Base-by-base conservation (phyloP, 164 flowering plant genomes). In the Protea cynaroides region DNA sequence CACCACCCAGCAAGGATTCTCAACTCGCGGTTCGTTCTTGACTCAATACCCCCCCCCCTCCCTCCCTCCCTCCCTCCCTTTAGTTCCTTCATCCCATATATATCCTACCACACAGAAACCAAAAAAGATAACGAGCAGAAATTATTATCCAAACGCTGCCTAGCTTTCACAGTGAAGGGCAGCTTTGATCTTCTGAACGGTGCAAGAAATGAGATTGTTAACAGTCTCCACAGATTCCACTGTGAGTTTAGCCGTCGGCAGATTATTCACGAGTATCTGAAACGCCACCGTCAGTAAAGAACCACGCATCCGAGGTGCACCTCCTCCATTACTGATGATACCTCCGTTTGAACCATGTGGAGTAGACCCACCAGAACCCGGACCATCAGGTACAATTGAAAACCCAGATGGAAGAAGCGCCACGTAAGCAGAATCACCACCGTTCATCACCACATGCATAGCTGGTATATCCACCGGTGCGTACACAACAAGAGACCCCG, bases 401-500 rank as follows among this genome's bases (percentile, higher is more conserved):
- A 90, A 90, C 1, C 98, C 97, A 0, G 98, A 94, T 0, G 98
- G 98, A 0, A 94, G 84, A 10, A 94, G 79, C 0, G 98, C 96
- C 74, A 94, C 97, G 69, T 85, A 90, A 2, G 97, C 91, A 0
- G 98, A 89, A 74, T 94, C 97, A 0, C 97, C 98, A 58, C 98
- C 98, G 79, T 82, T 91, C 98, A 94, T 94, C 65, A 90, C 98
- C 8, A 87, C 81, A 63, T 94, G 90, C 96, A 90, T 89, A 50
- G 98, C 98, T 0, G 97, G 97, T 10, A 90, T 87, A 68, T 94
- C 98, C 18, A 94, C 97, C 0, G 98, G 98, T 23, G 97, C 97
- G 83, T 94, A 94, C 74, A 94, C 95, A 56, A 94, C 98, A 37
- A 94, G 90, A 40, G 96, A 82, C 19, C 97, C 97, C 0, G 97